These are phyloP conservation scores for Effrenium voratum DNA, from an alignment of 73 alveolate species.

Conservation along the genomic window DNA sequence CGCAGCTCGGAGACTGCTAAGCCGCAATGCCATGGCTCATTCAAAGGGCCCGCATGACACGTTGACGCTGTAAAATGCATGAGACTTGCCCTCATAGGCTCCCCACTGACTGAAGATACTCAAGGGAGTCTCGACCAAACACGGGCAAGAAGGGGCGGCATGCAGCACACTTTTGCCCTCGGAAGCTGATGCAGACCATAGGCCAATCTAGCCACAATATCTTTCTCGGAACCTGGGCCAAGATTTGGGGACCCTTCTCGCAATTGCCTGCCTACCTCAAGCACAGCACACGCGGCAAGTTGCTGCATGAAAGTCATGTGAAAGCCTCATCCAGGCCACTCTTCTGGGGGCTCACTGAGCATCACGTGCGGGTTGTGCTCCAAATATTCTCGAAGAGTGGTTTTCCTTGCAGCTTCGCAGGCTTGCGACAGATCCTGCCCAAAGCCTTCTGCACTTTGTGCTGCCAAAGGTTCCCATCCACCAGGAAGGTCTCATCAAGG, in stretches of 20 bases:
- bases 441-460: neutral
- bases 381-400: slow-evolving; percentile 60
- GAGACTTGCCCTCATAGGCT: no score
- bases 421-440: neutral
- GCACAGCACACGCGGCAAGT: no score
- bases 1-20: slow-evolving; percentile 78
- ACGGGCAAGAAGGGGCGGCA: no score
- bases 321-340: neutral
- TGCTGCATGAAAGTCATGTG: no score
- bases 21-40: slow-evolving; percentile 57
- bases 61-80: no score
- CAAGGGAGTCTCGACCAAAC: no score
- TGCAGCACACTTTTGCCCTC: no score
- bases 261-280: no score
- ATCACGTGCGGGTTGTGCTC: slow-evolving; percentile 78
- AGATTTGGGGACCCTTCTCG: no score
- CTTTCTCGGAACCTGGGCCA: slow-evolving; percentile 74
- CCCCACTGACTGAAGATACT: no score
- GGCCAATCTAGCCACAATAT: slow-evolving; percentile 39
- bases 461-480: slow-evolving; percentile 71
- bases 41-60: slow-evolving; percentile 7
- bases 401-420: slow-evolving; percentile 14
- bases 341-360: slow-evolving; percentile 85
- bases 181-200: no score
- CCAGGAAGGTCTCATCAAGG: slow-evolving; percentile 87